These are phyloP conservation scores for Ganoderma lucidum DNA, from an alignment of 1,284 basidiomycete species.

Conservation along the genomic window DNA sequence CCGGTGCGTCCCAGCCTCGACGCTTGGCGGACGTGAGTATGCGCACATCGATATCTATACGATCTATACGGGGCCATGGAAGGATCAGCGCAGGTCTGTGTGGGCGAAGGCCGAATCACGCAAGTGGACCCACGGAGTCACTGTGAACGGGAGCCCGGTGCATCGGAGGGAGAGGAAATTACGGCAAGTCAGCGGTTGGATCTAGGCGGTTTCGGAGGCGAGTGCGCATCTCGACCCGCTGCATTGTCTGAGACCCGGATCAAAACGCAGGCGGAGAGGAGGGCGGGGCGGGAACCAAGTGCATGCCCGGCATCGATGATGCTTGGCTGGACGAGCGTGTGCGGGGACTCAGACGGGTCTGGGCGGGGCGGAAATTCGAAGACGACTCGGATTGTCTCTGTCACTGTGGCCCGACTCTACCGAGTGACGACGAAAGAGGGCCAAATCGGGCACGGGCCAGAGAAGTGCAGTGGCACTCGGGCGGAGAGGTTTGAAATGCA, in stretches of 20 bases:
- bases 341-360: not conserved
- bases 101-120: not conserved
- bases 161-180: not conserved
- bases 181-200: not conserved
- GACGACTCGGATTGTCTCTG: not conserved
- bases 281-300: not conserved
- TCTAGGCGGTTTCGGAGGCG: not conserved
- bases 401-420: not conserved
- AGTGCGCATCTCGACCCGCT: not conserved
- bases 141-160: not conserved
- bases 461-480: not conserved
- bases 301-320: not conserved
- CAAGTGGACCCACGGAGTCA: conserved; percentile 6
- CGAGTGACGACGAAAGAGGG: conserved; percentile 7
- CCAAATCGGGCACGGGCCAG: conserved; percentile 21
- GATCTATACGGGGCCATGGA: conserved; percentile 9
- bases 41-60: conserved; percentile 8
- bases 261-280: not conserved
- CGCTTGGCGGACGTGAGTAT: conserved; percentile 4
- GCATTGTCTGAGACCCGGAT: conserved; percentile 7
- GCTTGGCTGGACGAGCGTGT: not conserved
- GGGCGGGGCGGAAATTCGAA: not conserved
- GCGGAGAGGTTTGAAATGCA: conserved; percentile 11
- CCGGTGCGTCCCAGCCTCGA: not conserved
- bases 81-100: not conserved